These are phyloP conservation scores for Hansenula sp. DNA, from an alignment of 1,139 yeast species.

Conservation along the genomic window DNA sequence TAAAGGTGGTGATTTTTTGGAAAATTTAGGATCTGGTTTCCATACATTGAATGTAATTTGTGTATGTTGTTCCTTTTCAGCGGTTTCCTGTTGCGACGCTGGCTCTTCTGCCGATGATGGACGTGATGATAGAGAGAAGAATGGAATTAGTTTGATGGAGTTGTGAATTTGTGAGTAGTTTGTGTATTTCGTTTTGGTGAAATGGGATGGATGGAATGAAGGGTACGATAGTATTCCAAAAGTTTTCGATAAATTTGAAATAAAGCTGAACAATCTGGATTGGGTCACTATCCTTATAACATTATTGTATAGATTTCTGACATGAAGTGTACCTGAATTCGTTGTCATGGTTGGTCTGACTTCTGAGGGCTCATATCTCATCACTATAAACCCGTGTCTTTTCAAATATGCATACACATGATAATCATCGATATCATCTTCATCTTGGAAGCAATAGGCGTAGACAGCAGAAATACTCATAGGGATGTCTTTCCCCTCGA, in stretches of 20 bases:
- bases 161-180: conserved; percentile 36
- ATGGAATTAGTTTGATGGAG: conserved; percentile 34
- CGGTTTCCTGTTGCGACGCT: background rate
- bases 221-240: conserved; percentile 7
- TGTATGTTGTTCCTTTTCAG: too few relatives aligned
- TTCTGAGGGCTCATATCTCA: conserved; percentile 25
- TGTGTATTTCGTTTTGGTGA: conserved; percentile 30
- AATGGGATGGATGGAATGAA: conserved; percentile 26
- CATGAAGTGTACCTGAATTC: background rate
- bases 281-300: background rate
- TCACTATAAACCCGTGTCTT: conserved; percentile 74
- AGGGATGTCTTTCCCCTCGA: conserved; percentile 33
- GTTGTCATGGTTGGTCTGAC: too few relatives aligned
- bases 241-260: conserved; percentile 9
- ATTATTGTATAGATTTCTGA: background rate
- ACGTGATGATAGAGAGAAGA: conserved; percentile 23
- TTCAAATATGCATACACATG: conserved; percentile 74
- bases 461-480: conserved; percentile 68
- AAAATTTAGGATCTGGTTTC: conserved; percentile 76
- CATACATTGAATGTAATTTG: conserved; percentile 58
- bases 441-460: conserved; percentile 41
- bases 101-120: conserved; percentile 11
- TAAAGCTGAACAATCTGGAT: conserved; percentile 7
- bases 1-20: conserved; percentile 61
- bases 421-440: conserved; percentile 50